Percentiles rank a stretch among this genome's conserved stretches.
These are phyloP conservation scores for Cyberlindnera amylophila DNA, from an alignment of 805 yeast species.

Conservation along the genomic window DNA sequence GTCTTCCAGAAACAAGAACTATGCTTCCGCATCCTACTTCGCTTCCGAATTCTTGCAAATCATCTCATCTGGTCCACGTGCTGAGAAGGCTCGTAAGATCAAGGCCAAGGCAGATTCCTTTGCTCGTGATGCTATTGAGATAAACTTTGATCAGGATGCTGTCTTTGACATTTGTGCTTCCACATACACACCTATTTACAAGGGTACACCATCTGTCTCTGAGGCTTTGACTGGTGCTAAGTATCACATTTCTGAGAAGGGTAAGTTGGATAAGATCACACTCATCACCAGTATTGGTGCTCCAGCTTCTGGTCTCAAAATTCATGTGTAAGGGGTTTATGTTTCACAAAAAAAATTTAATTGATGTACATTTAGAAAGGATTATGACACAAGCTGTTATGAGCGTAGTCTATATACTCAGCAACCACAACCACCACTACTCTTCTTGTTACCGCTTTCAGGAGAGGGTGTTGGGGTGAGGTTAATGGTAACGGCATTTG, in stretches of 20 bases:
- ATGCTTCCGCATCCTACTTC: slow-evolving; percentile 81
- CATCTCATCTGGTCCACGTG: slow-evolving; percentile 69
- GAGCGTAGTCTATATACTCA: not conserved
- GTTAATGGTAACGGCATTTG: not conserved
- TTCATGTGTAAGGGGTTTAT: slow-evolving; percentile 14
- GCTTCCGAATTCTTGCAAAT: slow-evolving; percentile 79
- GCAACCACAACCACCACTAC: not conserved
- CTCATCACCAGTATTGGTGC: slow-evolving; percentile 79
- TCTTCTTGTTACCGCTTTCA: not conserved
- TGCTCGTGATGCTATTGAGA: slow-evolving; percentile 82
- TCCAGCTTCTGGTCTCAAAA: slow-evolving; percentile 84
- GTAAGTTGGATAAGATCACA: slow-evolving; percentile 74
- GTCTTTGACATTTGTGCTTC: slow-evolving; percentile 88
- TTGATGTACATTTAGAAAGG: not conserved
- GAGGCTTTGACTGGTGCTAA: slow-evolving; percentile 91
- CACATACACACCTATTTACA: slow-evolving; percentile 84
- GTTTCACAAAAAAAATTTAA: not conserved
- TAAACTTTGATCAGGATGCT: slow-evolving; percentile 90
- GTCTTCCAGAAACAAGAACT: slow-evolving; percentile 85
- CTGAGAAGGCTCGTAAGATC: slow-evolving; percentile 83
- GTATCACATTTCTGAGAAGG: slow-evolving; percentile 75
- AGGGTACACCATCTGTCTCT: slow-evolving; percentile 58
- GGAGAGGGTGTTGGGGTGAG: not conserved
- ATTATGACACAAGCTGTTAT: not conserved
- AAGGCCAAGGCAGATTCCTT: slow-evolving; percentile 75